Base-by-base conservation (phyloP, 192 early-diverging fungal species). In the Podila horticola region DNA sequence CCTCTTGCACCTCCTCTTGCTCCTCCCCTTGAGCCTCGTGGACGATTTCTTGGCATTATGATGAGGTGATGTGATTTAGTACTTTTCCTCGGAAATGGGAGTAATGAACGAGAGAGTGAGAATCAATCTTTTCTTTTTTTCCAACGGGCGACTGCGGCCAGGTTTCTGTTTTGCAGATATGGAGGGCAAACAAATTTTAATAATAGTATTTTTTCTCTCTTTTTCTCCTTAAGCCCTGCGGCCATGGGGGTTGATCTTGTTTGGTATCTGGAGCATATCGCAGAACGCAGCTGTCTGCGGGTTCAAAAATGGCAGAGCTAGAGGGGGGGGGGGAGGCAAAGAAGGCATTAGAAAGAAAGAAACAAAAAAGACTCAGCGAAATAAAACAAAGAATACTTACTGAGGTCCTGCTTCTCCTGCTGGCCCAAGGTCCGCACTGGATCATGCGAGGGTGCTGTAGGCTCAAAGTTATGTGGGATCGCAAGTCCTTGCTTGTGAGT, bases 241-340 rank as follows among this genome's bases (percentile, higher is more conserved):
- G 22, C 91, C 91, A 30, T 81, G 36, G 2, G 72, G 58, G 76
- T 95, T 95, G 74, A 95, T 92, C 66, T 87, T 87, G 74, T 94
- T 94, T 29, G 83, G 60, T 19, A 98, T 87, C 19, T 88, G 87
- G 12, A 97, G 55, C 82, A 93, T 79, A 0, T 85, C 71, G 75
- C 94, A 96, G 59, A 98, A 92, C 12, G 74, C 85, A 5, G 83
- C 88, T 9, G 95, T 98, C 81, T 99, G 97, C 4, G 95, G 95
- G 76, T 97, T 99, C 7, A 88, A 72, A 36, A 92, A 91, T 13
- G 87, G 84, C 31, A 59, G 24, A 15, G 60, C 87, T 92, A 70
- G 24, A 48, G 61, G 36, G 5, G 12, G 66, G 3, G 34, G 59
- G 22, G 17, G 31, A 79, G 72, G 20, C 67, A 81, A 19, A 57